Conservation (phyloP, 2,329 filamentous ascomycete genomes). For the Penicillium rolfsii region DNA sequence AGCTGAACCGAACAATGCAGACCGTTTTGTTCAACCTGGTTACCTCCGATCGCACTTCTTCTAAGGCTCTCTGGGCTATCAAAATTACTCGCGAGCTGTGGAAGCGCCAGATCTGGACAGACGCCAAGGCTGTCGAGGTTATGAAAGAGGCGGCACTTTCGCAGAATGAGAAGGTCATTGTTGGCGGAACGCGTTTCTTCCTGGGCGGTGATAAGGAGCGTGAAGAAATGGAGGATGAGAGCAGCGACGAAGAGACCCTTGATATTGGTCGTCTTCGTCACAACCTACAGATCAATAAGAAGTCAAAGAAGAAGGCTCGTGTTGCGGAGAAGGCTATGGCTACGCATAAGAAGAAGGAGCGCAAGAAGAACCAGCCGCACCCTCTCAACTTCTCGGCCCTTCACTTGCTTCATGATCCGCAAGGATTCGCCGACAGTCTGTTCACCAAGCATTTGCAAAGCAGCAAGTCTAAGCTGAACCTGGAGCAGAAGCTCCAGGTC, state of each 20-base stretch:
- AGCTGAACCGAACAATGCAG: conserved; percentile 89
- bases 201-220: conserved; percentile 93
- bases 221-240: conserved; percentile 88
- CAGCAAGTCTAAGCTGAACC: conserved; percentile 77
- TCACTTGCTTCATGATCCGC: conserved; percentile 90
- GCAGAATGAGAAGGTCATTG: conserved; percentile 89
- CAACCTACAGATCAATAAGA: conserved; percentile 91
- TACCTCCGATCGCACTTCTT: conserved; percentile 78
- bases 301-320: conserved; percentile 83
- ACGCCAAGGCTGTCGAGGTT: conserved; percentile 91
- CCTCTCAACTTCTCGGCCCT: conserved; percentile 94
- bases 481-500: conserved; percentile 88
- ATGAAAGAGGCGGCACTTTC: conserved; percentile 93
- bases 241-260: conserved; percentile 73
- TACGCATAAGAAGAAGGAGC: conserved; percentile 80
- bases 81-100: conserved; percentile 94
- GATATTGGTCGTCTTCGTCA: conserved; percentile 84
- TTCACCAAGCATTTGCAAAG: conserved; percentile 92
- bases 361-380: conserved; percentile 85
- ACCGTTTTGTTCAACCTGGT: conserved; percentile 91
- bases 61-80: conserved; percentile 92
- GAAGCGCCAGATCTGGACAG: conserved; percentile 95
- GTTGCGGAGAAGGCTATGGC: conserved; percentile 77
- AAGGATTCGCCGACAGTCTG: conserved; percentile 86
- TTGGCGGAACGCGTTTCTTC: conserved; percentile 90